phyloP scores from a whole-genome alignment of 2,329 filamentous ascomycete species.

The Lachnellula suecica region DNA sequence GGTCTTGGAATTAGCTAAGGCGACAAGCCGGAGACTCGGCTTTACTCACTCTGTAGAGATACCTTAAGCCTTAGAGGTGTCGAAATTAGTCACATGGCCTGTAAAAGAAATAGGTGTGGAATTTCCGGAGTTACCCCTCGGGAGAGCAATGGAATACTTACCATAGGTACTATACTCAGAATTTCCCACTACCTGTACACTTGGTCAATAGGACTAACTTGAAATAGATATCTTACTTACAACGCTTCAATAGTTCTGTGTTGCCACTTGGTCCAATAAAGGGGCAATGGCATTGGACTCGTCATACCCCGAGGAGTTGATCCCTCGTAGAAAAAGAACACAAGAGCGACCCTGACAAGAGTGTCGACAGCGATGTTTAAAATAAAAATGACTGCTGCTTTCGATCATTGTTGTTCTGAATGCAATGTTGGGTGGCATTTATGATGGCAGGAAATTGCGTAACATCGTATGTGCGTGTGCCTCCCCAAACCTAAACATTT shows the following conservation, averaged over 20 bases:
- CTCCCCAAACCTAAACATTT: constrained; percentile 36
- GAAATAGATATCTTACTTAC: constrained; percentile 15
- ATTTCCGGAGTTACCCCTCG: no score
- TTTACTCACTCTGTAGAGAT: not conserved
- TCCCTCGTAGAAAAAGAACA: constrained; percentile 38
- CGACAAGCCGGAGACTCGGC: not conserved
- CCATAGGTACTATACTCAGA: not conserved
- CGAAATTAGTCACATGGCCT: not conserved
- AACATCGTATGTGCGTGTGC: constrained; percentile 34
- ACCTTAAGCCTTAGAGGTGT: not conserved
- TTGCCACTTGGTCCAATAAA: constrained; percentile 8
- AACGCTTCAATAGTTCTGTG: constrained; percentile 34
- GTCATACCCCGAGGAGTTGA: constrained; percentile 31
- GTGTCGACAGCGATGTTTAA: constrained; percentile 19
- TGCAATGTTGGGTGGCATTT: constrained; percentile 52
- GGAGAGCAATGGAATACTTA: not conserved
- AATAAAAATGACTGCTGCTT: constrained; percentile 33
- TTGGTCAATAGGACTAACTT: not conserved
- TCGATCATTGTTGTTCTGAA: constrained; percentile 45
- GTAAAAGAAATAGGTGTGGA: no score
- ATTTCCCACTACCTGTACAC: not conserved
- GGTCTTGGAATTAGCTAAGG: not conserved
- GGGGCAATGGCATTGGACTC: constrained; percentile 19
- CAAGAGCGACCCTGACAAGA: constrained; percentile 22
- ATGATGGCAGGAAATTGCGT: constrained; percentile 38